Evolutionary conservation across 208 protist genomes (phyloP).

Genomic region (Leishmania turanica): DNA sequence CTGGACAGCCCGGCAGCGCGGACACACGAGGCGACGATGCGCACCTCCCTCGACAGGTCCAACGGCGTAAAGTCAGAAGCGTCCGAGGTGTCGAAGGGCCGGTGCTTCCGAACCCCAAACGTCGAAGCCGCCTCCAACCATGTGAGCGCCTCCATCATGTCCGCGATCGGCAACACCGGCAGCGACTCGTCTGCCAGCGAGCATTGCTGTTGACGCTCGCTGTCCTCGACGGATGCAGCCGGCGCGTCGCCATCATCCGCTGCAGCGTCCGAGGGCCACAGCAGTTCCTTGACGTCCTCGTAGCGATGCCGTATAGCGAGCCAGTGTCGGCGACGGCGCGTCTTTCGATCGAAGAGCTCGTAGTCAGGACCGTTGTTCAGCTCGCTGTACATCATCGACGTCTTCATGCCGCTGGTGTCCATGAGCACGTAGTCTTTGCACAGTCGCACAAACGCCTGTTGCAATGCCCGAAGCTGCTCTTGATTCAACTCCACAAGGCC

Average conservation of each 20-base stretch:
- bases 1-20: background rate
- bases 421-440: constrained; percentile 86
- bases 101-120: constrained; percentile 70
- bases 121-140: constrained; percentile 87
- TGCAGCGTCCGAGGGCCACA: constrained; percentile 59
- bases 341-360: constrained; percentile 82
- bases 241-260: background rate
- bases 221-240: background rate
- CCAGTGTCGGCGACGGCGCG: constrained; percentile 74
- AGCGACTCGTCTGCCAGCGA: background rate
- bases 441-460: constrained; percentile 52
- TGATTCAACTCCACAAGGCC: constrained; percentile 24
- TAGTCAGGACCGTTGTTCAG: constrained; percentile 88
- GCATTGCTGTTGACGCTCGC: background rate
- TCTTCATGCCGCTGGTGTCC: constrained; percentile 88
- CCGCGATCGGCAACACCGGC: constrained; percentile 16
- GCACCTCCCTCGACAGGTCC: constrained; percentile 63
- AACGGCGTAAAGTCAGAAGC: constrained; percentile 61
- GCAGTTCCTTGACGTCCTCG: constrained; percentile 69
- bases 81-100: constrained; percentile 55
- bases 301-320: constrained; percentile 76
- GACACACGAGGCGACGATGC: constrained; percentile 44
- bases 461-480: constrained; percentile 34
- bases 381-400: constrained; percentile 57
- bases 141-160: constrained; percentile 76